phyloP scores from a whole-genome alignment of 306 rosid genomes.

The Spatholobus suberectus region DNA sequence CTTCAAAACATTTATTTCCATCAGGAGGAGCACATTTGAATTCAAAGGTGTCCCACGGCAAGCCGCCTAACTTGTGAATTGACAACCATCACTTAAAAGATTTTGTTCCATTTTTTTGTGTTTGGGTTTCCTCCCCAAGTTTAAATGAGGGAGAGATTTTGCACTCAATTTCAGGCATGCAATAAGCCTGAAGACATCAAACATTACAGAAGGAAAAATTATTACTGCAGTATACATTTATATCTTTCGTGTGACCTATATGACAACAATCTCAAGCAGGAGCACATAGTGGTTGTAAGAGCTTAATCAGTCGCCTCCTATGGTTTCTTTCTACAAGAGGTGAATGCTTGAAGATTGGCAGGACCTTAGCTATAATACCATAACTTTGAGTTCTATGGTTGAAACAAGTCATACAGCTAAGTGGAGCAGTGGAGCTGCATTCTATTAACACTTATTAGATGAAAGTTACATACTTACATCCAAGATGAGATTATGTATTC shows the following conservation, averaged over 20 bases:
- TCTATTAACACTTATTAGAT: neutral
- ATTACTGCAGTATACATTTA: conserved; percentile 28
- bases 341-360: conserved; percentile 16
- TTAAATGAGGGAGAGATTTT: neutral
- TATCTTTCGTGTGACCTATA: conserved; percentile 7
- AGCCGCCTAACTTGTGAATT: conserved; percentile 15
- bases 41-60: conserved; percentile 16
- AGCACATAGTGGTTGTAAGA: conserved; percentile 27
- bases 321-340: conserved; percentile 35
- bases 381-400: neutral
- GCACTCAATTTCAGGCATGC: neutral
- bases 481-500: conserved; percentile 38
- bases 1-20: conserved; percentile 39
- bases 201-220: conserved; percentile 12
- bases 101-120: conserved; percentile 2
- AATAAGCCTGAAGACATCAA: conserved; percentile 7
- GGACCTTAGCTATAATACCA: conserved; percentile 8
- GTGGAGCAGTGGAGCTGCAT: neutral
- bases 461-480: conserved; percentile 21
- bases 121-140: conserved; percentile 17
- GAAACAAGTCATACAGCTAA: conserved; percentile 28
- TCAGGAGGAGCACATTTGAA: conserved; percentile 32
- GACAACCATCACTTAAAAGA: conserved; percentile 32
- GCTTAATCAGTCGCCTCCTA: conserved; percentile 23
- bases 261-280: conserved; percentile 25